Base-by-base conservation (phyloP, 1,284 basidiomycete genomes). In the Volvariella surrecta region DNA sequence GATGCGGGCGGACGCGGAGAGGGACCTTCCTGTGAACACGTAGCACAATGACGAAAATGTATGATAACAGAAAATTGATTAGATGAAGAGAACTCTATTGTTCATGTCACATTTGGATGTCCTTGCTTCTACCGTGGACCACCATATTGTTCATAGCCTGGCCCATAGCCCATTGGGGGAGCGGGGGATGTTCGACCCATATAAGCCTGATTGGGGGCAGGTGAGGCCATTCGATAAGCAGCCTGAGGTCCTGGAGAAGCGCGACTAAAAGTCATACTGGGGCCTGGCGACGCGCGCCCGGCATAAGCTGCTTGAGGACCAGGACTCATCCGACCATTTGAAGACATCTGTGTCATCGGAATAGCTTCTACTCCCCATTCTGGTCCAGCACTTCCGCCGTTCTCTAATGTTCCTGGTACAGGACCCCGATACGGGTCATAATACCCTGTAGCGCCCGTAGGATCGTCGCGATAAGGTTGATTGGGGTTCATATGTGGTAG, bases 381-480 rank as follows among this genome's bases (percentile, higher is more conserved):
- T 35, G 51, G 46, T 42, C 53, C 39, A 32, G 45, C 54, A 47
- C 45, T 48, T 9, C 45, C 53, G 17, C 59, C 60, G 24, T 80
- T 72, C 39, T 70, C 66, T 45, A 87, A 71, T 2, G 82, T 71
- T 34, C 74, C 73, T 1, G 83, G 82, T 4, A 83, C 65, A 9
- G 83, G 82, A 1, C 83, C 82, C 15, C 72, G 71, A 58, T 89
- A 89, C 15, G 86, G 86, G 58, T 88, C 85, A 54, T 89, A 89
- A 58, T 74, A 85, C 2, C 57, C 68, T 7, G 58, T 56, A 13
- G 58, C 57, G 9, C 62, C 56, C 35, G 53, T 59, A 1, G 85
- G 82, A 48, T 88, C 83, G 52, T 89, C 85, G 47, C 60, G 71
- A 58, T 89, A 89, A 0, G 83, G 80, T 52, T 77, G 74, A 54